Evolutionary conservation across 768 basidiomycete species (phyloP).

Genomic region (Termitomyces sp.): DNA sequence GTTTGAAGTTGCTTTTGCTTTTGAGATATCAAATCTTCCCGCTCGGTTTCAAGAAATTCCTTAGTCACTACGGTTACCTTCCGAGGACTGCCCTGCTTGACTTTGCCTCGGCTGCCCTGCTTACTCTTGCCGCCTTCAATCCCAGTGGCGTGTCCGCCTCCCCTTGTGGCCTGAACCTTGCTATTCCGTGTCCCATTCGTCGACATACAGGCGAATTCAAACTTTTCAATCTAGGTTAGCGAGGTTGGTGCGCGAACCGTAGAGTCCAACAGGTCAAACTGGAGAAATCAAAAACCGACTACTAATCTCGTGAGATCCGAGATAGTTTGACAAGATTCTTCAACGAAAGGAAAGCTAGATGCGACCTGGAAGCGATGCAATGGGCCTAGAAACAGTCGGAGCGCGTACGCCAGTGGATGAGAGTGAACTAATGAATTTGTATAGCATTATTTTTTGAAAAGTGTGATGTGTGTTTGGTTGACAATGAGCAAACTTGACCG

Average conservation of each 20-base stretch:
- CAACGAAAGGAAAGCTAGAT: conserved; percentile 29
- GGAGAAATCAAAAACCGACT: conserved; percentile 1
- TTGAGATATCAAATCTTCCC: conserved; percentile 45
- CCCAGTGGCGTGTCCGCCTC: conserved; percentile 1
- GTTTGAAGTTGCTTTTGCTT: conserved; percentile 55
- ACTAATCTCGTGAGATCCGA: conserved; percentile 61
- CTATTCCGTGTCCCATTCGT: conserved; percentile 11
- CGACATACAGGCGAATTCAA: conserved; percentile 5
- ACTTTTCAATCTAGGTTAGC: conserved; percentile 6
- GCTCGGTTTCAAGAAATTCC: conserved; percentile 28
- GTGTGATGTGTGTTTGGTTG: conserved; percentile 39
- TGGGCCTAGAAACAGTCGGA: conserved; percentile 11
- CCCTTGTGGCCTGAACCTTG: conserved; percentile 3
- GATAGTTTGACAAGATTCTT: conserved; percentile 62
- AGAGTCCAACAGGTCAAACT: conserved; percentile 7
- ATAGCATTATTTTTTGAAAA: conserved; percentile 38
- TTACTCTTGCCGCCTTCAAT: conserved; percentile 7
- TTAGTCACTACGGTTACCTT: conserved; percentile 15
- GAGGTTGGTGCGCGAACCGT: conserved; percentile 6
- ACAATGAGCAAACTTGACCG: conserved; percentile 5
- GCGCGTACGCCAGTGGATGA: conserved; percentile 24
- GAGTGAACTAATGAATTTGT: conserved; percentile 28
- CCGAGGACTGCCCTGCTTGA: conserved; percentile 5
- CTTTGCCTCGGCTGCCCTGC: conserved; percentile 20
- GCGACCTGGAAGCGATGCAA: conserved; percentile 12